A percentile compares a stretch with the other conserved stretches of the same genome.
phyloP scores from a whole-genome alignment of 2,329 filamentous ascomycete species.

The Sporothrix protearum region DNA sequence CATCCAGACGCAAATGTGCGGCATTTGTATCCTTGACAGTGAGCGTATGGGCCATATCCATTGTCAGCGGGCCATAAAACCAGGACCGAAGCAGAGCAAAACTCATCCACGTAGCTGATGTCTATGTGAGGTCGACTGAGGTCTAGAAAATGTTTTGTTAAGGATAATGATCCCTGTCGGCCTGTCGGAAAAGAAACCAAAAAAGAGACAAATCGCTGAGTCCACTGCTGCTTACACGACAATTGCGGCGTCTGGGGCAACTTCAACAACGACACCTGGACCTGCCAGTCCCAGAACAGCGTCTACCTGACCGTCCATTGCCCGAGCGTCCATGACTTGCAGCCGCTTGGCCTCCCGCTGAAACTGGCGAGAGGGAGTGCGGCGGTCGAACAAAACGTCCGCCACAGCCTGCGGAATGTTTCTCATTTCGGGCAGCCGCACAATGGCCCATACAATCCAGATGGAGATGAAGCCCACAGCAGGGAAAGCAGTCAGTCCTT shows the following conservation, averaged over 20 bases:
- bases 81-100: neutral
- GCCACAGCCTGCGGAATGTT: constrained; percentile 28
- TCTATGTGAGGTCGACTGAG: neutral
- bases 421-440: constrained; percentile 27
- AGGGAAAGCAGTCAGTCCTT: constrained; percentile 27
- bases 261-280: neutral
- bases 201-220: neutral
- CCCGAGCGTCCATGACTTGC: neutral
- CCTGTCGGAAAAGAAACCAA: too few species aligned
- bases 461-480: constrained; percentile 20
- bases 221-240: neutral
- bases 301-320: neutral
- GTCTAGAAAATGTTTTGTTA: neutral
- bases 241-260: neutral
- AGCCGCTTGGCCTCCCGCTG: constrained; percentile 13
- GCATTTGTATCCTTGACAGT: too few species aligned
- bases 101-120: neutral
- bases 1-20: too few species aligned
- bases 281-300: neutral
- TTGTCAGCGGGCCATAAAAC: neutral
- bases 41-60: too few species aligned
- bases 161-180: neutral
- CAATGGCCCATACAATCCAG: constrained; percentile 25
- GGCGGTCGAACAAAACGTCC: constrained; percentile 27
- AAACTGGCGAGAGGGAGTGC: constrained; percentile 22